Percentiles rank a stretch among this genome's conserved stretches.
Conservation (phyloP, 2,329 filamentous ascomycete species). For the Coniochaeta sp. region DNA sequence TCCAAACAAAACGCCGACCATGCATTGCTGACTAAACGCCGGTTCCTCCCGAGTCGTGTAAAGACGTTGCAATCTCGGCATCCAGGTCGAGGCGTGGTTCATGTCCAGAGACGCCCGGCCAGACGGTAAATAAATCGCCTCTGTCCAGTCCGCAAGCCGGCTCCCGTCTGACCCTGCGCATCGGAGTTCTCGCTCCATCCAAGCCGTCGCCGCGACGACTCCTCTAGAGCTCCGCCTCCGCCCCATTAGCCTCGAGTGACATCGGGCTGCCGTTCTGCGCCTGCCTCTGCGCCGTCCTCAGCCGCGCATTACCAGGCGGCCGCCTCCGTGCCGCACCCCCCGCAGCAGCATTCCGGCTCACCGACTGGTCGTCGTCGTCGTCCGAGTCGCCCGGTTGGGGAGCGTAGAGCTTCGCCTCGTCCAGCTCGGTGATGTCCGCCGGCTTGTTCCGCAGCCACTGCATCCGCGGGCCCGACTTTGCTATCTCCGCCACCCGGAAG, state of each 20-base stretch:
- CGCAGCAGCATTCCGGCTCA: slow-evolving; percentile 33
- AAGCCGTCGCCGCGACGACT: neutral
- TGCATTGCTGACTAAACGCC: slow-evolving; percentile 4
- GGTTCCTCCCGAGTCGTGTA: neutral
- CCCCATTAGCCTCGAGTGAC: slow-evolving; percentile 48
- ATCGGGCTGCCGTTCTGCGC: slow-evolving; percentile 50
- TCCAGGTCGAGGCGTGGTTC: too few relatives aligned
- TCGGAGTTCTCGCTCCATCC: too few relatives aligned
- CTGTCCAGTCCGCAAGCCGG: too few relatives aligned
- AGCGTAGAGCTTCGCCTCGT: slow-evolving; percentile 61
- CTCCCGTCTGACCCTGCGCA: too few relatives aligned
- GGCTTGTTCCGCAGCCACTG: slow-evolving; percentile 90
- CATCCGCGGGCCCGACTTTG: slow-evolving; percentile 88
- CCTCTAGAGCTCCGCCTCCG: slow-evolving; percentile 45
- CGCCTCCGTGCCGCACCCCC: slow-evolving; percentile 34
- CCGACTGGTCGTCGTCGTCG: slow-evolving; percentile 44
- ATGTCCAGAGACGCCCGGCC: too few relatives aligned
- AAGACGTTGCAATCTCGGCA: too few relatives aligned
- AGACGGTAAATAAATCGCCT: too few relatives aligned
- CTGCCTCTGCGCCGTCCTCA: slow-evolving; percentile 29
- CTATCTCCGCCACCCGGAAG: slow-evolving; percentile 86
- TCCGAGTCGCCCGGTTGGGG: slow-evolving; percentile 49
- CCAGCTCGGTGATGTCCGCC: slow-evolving; percentile 69
- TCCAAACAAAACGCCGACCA: slow-evolving; percentile 11
- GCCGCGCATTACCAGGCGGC: slow-evolving; percentile 32